Base-by-base conservation (phyloP, 2,329 filamentous ascomycete genomes). In the Peltaster fructicola region DNA sequence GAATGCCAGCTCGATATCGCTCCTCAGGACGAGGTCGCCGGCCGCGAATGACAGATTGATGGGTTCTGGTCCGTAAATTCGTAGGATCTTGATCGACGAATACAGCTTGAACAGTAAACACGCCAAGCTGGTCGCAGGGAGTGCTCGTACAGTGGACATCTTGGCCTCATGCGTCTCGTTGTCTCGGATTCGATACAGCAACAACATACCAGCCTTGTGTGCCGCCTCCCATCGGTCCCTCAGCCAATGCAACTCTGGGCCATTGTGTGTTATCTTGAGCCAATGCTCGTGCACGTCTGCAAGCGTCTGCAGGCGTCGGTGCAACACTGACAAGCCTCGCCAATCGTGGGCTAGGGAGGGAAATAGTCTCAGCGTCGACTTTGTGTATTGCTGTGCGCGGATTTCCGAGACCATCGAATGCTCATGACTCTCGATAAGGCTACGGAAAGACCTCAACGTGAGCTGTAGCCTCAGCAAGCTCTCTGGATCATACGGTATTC, bases 161-260 rank as follows among this genome's bases (percentile, higher is more conserved):
- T 36, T 32, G 3, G 21, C 36, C 3, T 24, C 13, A n/a, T 28
- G 15, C 1, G 21, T 17, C 26, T 28, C 28, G 15, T 23, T 27
- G 29, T 50, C 45, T 22, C 37, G 31, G 3, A 50, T 27, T 5
- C 43, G 40, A 28, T 45, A 45, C 10, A 50, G 38, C 4, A 47
- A 29, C 7, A 47, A 31, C 3, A 47, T 29, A 3, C 47, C 47
- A 10, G 37, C 37, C 26, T 41, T 39, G 30, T 48, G 41, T 22
- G 48, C 36, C 4, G 16, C 30, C 6, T 44, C 34, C 38, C 42
- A 47, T 12, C 44, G 39, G 20, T 42, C 41, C 22, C 34, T 36
- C 14, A 46, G 38, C 45, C 45, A 47, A 15, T 35, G 31, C 6
- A 44, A 33, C 18, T 47, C 40, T 6, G 38, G 36, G 8, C 33